Base-by-base conservation (phyloP, 2,329 filamentous ascomycete species). In the Colletotrichum sp. region DNA sequence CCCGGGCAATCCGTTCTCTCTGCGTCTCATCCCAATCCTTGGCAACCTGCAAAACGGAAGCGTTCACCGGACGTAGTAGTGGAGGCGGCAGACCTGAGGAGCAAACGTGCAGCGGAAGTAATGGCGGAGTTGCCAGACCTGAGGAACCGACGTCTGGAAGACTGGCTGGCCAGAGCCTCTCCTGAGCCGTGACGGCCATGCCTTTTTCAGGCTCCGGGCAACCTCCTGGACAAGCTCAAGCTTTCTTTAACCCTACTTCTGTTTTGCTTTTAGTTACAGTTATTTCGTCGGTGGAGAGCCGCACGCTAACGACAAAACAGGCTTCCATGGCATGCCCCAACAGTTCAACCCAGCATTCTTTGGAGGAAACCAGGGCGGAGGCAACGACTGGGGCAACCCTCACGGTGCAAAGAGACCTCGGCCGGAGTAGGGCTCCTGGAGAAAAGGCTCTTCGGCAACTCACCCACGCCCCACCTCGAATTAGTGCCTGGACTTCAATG, bases 341-440 rank as follows among this genome's bases (percentile, higher is more conserved):
- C 91, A 93, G 81, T 96, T 96, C 85, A 95, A 94, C 81, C 91
- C 93, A 49, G 91, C 89, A 74, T 96, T 95, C 86, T 96, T 95
- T 83, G 88, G 88, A 71, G 86, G 86, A 67, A 86, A 88, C 80
- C 89, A 90, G 78, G 84, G 85, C 55, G 87, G 85, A 64, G 86
- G 85, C 71, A 86, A 92, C 74, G 93, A 93, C 71, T 92, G 92
- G 85, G 95, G 94, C 88, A 96, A 96, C 81, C 95, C 95, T 7
- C 95, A 96, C 79, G 94, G 94, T 34, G 92, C 93, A 5, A 97
- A 97, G 87, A 90, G 95, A 79, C 93, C 94, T 79, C 91, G 95
- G 78, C 94, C 94, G 77, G 95, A 96, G 82, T 90, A 88, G 84
- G 74, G 66, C 30, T 65, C 64, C 18, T 24, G 70, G 28, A 39